phyloP scores from a whole-genome alignment of 805 yeast genomes.

The Wickerhamiella kazuoi region DNA sequence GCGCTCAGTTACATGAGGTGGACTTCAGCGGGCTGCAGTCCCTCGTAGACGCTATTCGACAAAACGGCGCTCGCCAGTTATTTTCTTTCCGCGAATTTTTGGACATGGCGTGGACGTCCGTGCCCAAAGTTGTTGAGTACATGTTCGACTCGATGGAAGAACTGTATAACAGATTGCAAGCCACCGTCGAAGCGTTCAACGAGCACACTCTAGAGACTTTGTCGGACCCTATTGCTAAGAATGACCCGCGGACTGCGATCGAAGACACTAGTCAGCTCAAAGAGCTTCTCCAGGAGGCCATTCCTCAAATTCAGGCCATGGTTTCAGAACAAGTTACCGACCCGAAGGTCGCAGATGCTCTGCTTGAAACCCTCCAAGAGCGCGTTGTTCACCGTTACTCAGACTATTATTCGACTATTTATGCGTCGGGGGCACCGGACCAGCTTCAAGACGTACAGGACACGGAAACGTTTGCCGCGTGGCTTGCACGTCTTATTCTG shows the following conservation, averaged over 20 bases:
- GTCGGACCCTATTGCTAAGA: conserved; percentile 28
- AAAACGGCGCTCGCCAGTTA: conserved; percentile 6
- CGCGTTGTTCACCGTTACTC: conserved; percentile 41
- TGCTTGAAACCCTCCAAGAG: conserved; percentile 52
- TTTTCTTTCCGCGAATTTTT: conserved; percentile 20
- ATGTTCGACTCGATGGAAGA: conserved; percentile 67
- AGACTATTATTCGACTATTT: conserved; percentile 27
- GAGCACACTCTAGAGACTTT: conserved; percentile 35
- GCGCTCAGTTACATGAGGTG: conserved; percentile 44
- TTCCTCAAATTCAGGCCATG: conserved; percentile 39
- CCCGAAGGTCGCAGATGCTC: conserved; percentile 28
- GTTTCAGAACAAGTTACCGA: conserved; percentile 42
- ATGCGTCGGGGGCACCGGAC: conserved; percentile 12
- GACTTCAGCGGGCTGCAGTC: conserved; percentile 65
- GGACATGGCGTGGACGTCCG: conserved; percentile 45
- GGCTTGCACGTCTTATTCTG: conserved; percentile 20
- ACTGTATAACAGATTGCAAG: conserved; percentile 53
- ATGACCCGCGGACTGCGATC: conserved; percentile 16
- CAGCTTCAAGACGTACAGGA: conserved; percentile 39
- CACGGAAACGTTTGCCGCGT: conserved; percentile 39
- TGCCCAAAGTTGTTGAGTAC: conserved; percentile 64
- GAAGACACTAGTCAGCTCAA: conserved; percentile 28
- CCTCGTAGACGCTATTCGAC: conserved; percentile 23
- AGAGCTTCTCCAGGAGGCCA: conserved; percentile 30
- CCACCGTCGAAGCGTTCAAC: conserved; percentile 51